Evolutionary conservation across 2,329 filamentous ascomycete species (phyloP), one percentile per base, ranked within the genome.

Genomic region (Stagonosporopsis vannaccii): DNA sequence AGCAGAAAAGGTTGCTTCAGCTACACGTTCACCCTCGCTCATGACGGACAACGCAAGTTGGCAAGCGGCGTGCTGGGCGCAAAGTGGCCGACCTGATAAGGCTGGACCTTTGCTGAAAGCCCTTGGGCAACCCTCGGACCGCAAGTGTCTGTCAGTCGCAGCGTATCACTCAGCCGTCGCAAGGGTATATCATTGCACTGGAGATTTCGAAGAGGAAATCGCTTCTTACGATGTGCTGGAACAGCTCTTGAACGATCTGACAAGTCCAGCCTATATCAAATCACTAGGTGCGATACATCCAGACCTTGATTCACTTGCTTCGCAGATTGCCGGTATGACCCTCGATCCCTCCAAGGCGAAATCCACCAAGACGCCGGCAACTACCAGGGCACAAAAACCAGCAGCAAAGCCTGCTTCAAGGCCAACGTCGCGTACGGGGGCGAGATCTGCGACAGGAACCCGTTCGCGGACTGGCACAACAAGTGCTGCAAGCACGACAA

Each of bases 1-100:
- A 66, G 92, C 92, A 0, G 81, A 89, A 50, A 91, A 90, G 67
- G 85, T 96, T 57, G 91, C 91, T 20, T 82, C 84, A 56, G 85
- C 84, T n/a, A 85, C 90, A 8, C 80, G 84, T 43, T 87, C 90
- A 0, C 81, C 84, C 32, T 81, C 87, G 12, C 77, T 83, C 1
- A 71, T 80, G 25, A 75, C 79, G 19, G 77, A 81, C 35, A 81
- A 79, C 41, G 57, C 69, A 36, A 73, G 69, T 74, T 80, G 65
- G 77, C 79, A 44, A 67, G 82, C 62, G 67, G 81, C 80, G 45
- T 78, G 80, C 47, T 82, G 79, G 75, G 78, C 81, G 39, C 77
- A 80, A 40, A 80, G 82, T 49, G 82, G 81, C 5, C 75, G 80
- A 62, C 55, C 79, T 2, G 75, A 78, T 13, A 82, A 84, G 67